A percentile compares a stretch with the other conserved stretches of the same genome.
Conservation (phyloP, 2,329 filamentous ascomycete genomes). For the Alternaria brassicicola region DNA sequence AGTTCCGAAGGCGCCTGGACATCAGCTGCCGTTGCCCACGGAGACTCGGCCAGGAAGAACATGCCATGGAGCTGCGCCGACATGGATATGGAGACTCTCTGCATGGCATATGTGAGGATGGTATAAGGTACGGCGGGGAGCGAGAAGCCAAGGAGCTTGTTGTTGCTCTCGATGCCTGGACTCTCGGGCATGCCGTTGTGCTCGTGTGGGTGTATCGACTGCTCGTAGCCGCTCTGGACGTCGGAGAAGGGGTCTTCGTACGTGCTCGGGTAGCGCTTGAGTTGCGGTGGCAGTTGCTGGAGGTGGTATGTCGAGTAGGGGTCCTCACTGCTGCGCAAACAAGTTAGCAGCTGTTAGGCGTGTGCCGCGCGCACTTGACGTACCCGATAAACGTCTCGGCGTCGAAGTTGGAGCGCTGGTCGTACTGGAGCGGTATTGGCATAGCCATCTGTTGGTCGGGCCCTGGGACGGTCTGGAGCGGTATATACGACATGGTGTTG, state of each 20-base stretch:
- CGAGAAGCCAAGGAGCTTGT: constrained; percentile 61
- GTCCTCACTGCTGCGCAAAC: constrained; percentile 57
- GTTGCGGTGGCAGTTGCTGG: constrained; percentile 46
- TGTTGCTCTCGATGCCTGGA: constrained; percentile 67
- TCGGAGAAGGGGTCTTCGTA: constrained; percentile 61
- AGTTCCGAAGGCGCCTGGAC: constrained; percentile 70
- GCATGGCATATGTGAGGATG: constrained; percentile 68
- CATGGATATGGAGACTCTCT: constrained; percentile 68
- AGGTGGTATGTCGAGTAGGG: constrained; percentile 53
- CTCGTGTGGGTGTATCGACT: constrained; percentile 53
- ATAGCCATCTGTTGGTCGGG: constrained; percentile 47
- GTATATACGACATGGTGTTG: constrained; percentile 67
- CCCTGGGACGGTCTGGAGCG: constrained; percentile 59
- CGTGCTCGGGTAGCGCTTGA: constrained; percentile 59
- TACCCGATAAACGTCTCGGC: constrained; percentile 67
- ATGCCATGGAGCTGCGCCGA: constrained; percentile 82
- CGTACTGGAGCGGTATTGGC: constrained; percentile 57
- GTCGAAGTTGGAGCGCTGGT: constrained; percentile 66
- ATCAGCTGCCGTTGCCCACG: constrained; percentile 65
- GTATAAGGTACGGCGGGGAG: constrained; percentile 59
- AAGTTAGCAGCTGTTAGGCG: constrained; percentile 34
- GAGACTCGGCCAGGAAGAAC: constrained; percentile 86
- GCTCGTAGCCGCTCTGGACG: constrained; percentile 57
- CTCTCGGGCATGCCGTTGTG: constrained; percentile 55
- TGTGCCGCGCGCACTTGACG: constrained; percentile 18